Evolutionary conservation across 2,329 filamentous ascomycete species (phyloP), one percentile per base, ranked within the genome.

Genomic region (Diaporthe sp.): DNA sequence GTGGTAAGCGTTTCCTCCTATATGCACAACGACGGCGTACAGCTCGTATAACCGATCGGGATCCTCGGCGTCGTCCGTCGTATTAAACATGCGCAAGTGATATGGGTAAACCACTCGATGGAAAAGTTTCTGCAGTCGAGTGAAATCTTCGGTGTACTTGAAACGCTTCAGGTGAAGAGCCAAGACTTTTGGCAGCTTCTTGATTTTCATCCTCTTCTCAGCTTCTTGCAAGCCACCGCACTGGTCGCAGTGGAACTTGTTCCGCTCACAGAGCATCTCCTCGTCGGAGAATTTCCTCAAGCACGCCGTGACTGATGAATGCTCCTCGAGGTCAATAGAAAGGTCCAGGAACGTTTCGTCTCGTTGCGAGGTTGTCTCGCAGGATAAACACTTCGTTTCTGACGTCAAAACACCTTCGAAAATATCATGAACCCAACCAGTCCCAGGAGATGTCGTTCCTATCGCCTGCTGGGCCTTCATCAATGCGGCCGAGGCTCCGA

Each of bases 161-260:
- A 99, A 99, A 74, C 97, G 92, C 86, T 99, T 99, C 77, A 99
- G 86, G 82, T 99, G 97, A 75, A 99, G 87, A 6, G 97, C 96
- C 78, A 99, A 86, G 76, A 99, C 95, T 81, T 95, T 95, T 5
- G 97, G 97, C 81, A 98, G 86, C 72, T 94, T 92, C 87, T 99
- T 98, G 80, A 99, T 96, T 88, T 98, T 99, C 97, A 99, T 99
- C 78, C 97, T 92, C 87, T 98, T 99, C 84, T 99, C 97, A 0
- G 97, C 97, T 85, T 99, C 97, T 84, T 99, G 97, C 73, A 99
- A 87, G 3, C 97, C 97, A 72, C 97, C 97, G 80, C 97, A 99
- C 80, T 96, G 96, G 83, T 99, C 97, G 85, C 97, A 99, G 82
- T 99, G 96, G 79, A 99, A 99, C 83, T 99, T 99, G 87, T 99